Base-by-base conservation (phyloP, 176 grass and related monocot genomes). In the Aegilops longissima region DNA sequence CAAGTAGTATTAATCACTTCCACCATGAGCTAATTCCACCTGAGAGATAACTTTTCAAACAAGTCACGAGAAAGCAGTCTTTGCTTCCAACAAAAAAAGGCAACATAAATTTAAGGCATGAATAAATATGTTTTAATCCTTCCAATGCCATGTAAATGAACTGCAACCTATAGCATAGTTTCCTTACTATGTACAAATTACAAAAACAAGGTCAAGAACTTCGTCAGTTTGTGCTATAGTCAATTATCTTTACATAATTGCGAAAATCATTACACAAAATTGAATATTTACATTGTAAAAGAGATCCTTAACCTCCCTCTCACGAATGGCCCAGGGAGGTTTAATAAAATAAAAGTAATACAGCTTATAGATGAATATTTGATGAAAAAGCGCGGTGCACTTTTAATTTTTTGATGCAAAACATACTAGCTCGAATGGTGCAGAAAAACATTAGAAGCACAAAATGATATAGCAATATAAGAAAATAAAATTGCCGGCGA, bases 261-360 rank as follows among this genome's bases (percentile, higher is more conserved):
- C 13, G 2, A 20, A 70, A 70, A 40, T n/a, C 9, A 71, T 40
- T 40, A 76, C 24, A 31, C 4, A 54, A 54, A 8, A 77, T 2
- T 21, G 16, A 77, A 56, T 17, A 77, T 77, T 80, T 66, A 95
- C 95, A 91, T 98, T 98, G 89, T 86, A 90, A 79, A 95, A 98
- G 56, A 98, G 81, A 93, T 98, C 95, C 81, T 98, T 91, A 61
- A 98, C 93, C 88, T 98, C 95, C 80, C 83, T 95, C 84, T 98
- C 95, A 66, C 89, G 93, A 70, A 98, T 89, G 84, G 92, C 95
- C 95, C 95, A 77, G 91, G 95, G 42, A 98, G 95, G 9, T 77
- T 58, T 51, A 30, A 40, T 51, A 0, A 65, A 27, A 70, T 47
- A 83, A 33, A 20, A 21, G 1, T 27, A 1, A 25, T 72, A 25